Base-by-base conservation (phyloP, 805 yeast species). In the Blastobotrys attinorum region DNA sequence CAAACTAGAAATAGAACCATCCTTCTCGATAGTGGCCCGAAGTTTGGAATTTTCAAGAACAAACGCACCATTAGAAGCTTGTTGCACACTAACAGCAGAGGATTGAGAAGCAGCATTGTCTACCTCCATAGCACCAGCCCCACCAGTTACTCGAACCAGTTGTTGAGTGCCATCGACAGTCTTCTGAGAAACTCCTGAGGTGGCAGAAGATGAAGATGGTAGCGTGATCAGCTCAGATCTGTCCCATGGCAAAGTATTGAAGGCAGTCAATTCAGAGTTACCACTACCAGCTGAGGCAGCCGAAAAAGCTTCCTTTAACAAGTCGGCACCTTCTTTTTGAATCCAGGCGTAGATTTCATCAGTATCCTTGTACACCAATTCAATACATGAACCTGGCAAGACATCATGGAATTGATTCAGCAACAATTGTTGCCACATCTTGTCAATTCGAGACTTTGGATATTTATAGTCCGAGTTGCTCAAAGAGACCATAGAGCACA, bases 371-470 rank as follows among this genome's bases (percentile, higher is more conserved):
- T 92, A 90, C 8, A 92, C 97, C 78, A 86, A 77, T 50, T 87
- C 96, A 55, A 90, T 90, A 63, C 96, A 86, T 2, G 95, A 82
- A 2, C 98, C 98, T 2, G 98, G 98, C 42, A 92, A 70, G 16
- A 90, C 97, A 66, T 90, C 98, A 62, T 90, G 98, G 67, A 90
- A 90, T 61, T 90, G 97, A 59, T 96, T 88, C 40, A 92, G 68
- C 47, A 88, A 76, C 16, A 90, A 76, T 61, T 83, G 79, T 59
- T 86, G 89, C 98, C 98, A 90, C 50, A 90, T 62, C 2, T 65
- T 69, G 50, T 80, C 78, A 31, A 90, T 70, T 47, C 79, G 75
- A 33, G 72, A 65, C 36, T 72, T 69, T 2, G 97, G 97, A 59
- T 90, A 90, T 47, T 67, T 67, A 63, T 80, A 90, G 17, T 65